Percentiles rank a stretch among this genome's conserved stretches.
phyloP scores from a whole-genome alignment of 208 protist genomes.

The Trypanosomatidae sp. region DNA sequence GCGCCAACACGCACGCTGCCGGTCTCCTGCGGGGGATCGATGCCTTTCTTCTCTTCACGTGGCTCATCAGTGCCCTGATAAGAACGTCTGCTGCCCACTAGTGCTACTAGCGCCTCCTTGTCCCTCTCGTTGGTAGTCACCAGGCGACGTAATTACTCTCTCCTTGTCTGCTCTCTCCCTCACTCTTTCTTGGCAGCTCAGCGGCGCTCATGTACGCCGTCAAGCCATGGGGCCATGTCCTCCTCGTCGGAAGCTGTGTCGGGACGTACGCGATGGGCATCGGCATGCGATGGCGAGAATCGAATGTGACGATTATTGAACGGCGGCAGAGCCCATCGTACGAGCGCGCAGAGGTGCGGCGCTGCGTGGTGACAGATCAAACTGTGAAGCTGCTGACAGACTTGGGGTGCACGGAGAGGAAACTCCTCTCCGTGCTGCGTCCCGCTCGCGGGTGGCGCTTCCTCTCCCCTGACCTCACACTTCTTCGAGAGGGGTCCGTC shows the following conservation, averaged over 20 bases:
- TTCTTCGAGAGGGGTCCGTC: slow-evolving; percentile 42
- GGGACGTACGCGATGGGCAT: slow-evolving; percentile 80
- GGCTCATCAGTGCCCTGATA: not conserved
- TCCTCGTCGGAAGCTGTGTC: slow-evolving; percentile 64
- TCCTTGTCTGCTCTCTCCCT: slow-evolving; percentile 15
- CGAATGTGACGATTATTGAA: slow-evolving; percentile 70
- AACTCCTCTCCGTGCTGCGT: slow-evolving; percentile 44
- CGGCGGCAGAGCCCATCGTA: slow-evolving; percentile 45
- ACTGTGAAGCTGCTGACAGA: slow-evolving; percentile 72
- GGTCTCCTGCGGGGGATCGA: not conserved
- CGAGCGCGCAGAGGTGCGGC: slow-evolving; percentile 35
- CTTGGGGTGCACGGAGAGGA: slow-evolving; percentile 58
- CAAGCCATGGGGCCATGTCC: slow-evolving; percentile 85
- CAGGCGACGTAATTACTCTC: not conserved
- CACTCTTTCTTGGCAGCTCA: slow-evolving; percentile 14
- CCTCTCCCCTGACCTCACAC: slow-evolving; percentile 38
- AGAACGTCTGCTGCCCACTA: not conserved
- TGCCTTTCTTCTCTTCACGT: not conserved
- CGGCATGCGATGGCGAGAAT: slow-evolving; percentile 87
- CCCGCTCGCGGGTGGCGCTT: slow-evolving; percentile 70
- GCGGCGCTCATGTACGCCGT: slow-evolving; percentile 70
- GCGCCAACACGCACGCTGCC: not conserved
- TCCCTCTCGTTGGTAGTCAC: not conserved
- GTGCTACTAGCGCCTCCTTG: not conserved
- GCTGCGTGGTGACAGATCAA: slow-evolving; percentile 71